Evolutionary conservation across 352 stramenopile genomes (phyloP), one percentile per base, ranked within the genome.

Genomic region (Peronosclerospora sorghi): DNA sequence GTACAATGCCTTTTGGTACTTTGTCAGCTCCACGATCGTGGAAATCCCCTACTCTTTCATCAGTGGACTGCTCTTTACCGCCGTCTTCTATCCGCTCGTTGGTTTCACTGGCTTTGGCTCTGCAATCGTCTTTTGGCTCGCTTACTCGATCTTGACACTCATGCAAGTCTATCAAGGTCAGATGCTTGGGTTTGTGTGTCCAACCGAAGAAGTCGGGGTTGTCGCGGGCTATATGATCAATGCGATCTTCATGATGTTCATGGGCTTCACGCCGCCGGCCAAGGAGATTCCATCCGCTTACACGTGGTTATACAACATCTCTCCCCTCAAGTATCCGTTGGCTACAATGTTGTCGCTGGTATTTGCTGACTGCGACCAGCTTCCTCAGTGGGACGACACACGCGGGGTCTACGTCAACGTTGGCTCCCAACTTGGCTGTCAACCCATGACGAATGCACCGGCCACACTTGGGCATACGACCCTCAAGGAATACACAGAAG

Each of bases 1-100:
- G 39, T 97, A 96, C 47, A 69, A 76, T 24, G 51, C 65, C 23
- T 46, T 66, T 15, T 72, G 79, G 44, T 85, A 95, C 39, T 70
- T 68, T 29, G 43, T 92, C 3, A 66, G 77, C 5, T 81, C 78
- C 23, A 87, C 72, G 10, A 18, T 96, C 14, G 62, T 66, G 8
- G 89, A 97, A 56, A 74, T 81, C 27, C 68, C 68, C 35, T 78
- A 81, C 46, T 41, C 76, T 1, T 70, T 78, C 35, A 39, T 54
- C 24, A 35, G 28, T n/a, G 48, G 45, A n/a, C 36, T 70, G 21
- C 8, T 78, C 14, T 78, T 73, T 42, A 70, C 60, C 5, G 48
- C 49, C 18, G 63, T 78, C 23, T 74, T 70, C 35, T 78, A 56
- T 37, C 64, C 64, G 8, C 64, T 68, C 35, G 60, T 75, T 5